phyloP scores from a whole-genome alignment of 805 yeast species.

The Lachancea dasiensis region DNA sequence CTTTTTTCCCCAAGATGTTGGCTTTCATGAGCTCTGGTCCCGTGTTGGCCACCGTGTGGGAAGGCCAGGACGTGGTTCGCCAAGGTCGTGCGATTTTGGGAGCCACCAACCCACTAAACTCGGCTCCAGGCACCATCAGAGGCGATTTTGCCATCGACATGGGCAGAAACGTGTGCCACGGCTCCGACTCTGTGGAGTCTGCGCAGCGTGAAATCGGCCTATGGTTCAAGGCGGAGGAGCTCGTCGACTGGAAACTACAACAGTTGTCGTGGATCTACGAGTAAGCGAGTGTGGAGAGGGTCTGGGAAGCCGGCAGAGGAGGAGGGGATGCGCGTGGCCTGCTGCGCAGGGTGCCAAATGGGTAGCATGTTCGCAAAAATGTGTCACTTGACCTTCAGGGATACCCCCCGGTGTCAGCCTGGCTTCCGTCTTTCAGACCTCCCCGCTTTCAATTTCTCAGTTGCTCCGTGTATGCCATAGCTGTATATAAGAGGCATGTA shows the following conservation, averaged over 20 bases:
- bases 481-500: background rate
- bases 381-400: background rate
- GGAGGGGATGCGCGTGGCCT: no score
- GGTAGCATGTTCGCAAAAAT: no score
- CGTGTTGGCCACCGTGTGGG: constrained; percentile 98
- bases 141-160: constrained; percentile 98
- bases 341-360: no score
- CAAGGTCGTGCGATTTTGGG: constrained; percentile 97
- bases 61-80: constrained; percentile 99
- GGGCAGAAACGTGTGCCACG: constrained; percentile 99
- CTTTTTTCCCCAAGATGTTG: constrained; percentile 96
- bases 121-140: constrained; percentile 99
- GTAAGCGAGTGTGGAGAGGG: constrained; percentile 39
- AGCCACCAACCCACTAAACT: constrained; percentile 96
- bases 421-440: no score
- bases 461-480: background rate
- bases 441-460: background rate
- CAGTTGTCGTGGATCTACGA: constrained; percentile 90
- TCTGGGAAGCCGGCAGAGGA: no score
- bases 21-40: constrained; percentile 98
- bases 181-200: constrained; percentile 97
- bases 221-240: constrained; percentile 98
- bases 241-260: constrained; percentile 86
- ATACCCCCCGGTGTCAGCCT: no score
- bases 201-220: constrained; percentile 93